Evolutionary conservation across 2,329 filamentous ascomycete genomes (phyloP), one percentile per base, ranked within the genome.

Genomic region (Calonectria hongkongensis): DNA sequence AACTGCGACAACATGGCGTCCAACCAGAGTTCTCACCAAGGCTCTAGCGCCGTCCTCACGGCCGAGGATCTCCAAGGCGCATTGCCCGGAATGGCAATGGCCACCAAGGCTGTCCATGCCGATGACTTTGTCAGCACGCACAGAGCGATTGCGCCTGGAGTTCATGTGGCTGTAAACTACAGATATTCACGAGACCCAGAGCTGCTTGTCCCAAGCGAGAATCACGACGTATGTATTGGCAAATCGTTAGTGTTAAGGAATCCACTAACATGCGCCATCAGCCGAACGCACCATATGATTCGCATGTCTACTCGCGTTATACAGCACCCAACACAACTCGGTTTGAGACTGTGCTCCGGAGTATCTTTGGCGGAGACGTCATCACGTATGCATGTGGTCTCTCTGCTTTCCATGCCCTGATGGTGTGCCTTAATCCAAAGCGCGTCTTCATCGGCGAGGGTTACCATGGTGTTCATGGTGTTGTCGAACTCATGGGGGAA

Each of bases 401-500:
- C 12, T 39, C 51, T n/a, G 51, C 51, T 12, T 58, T 58, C 30
- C 51, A 58, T 27, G 30, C 51, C 18, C 15, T 58, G 4, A 58
- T 58, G 51, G 51, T 58, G 7, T 8, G n/a, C 4, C 51, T 58
- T 12, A 58, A 58, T 9, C 51, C 51, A 25, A 58, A 58, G 28
- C 30, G 51, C 8, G 51, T 58, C 10, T 58, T 58, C 12, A 39
- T 58, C 2, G 51, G 51, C 4, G 54, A 41, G 9, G 54, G 54
- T 21, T 58, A 58, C 33, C 54, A 58, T 10, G 54, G 54, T 4
- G n/a, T 58, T 41, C 54, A 58, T 10, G 54, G 33, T 6, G 54
- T 58, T 21, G 33, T 58, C 13, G 54, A 58, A 3, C 54, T 58
- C 4, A 58, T 58, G 54, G 54, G 54, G 25, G 54, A 58, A 58